These are phyloP conservation scores for Pichia phayaonensis DNA, from an alignment of 805 yeast species.

Conservation along the genomic window DNA sequence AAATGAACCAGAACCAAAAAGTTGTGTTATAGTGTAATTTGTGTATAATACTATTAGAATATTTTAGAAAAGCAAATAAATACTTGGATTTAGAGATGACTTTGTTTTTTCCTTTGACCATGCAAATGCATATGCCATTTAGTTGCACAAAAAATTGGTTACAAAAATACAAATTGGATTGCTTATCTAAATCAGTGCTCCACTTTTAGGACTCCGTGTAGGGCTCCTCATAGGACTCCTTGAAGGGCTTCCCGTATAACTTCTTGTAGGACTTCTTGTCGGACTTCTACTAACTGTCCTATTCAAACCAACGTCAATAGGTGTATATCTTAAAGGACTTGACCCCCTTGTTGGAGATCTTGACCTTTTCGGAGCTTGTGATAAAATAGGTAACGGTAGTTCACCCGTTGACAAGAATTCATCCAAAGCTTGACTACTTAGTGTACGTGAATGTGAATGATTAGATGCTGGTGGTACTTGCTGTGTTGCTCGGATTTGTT, in stretches of 20 bases:
- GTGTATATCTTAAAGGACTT: constrained; percentile 4
- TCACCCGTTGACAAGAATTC: constrained; percentile 23
- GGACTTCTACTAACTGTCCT: not conserved
- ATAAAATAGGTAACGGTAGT: constrained; percentile 9
- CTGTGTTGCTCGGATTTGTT: constrained; percentile 3
- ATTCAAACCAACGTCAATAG: not conserved
- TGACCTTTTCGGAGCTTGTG: not conserved
- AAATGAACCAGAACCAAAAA: not conserved
- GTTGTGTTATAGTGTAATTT: not conserved
- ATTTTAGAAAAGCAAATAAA: not conserved
- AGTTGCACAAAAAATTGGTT: not conserved
- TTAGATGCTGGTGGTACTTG: constrained; percentile 11
- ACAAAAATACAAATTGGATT: not conserved
- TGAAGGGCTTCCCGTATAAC: constrained; percentile 2
- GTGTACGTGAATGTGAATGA: constrained; percentile 19
- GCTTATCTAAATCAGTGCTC: not conserved
- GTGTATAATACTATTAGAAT: not conserved
- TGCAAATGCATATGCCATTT: not conserved
- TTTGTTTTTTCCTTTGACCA: not conserved
- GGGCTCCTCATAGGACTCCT: constrained; percentile 4
- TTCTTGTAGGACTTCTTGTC: constrained; percentile 3
- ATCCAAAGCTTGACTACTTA: constrained; percentile 21
- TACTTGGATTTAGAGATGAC: not conserved
- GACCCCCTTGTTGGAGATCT: constrained; percentile 3
- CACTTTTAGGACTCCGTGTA: not conserved